Evolutionary conservation across 257 asterid species (phyloP).

Genomic region (Thymus quinquecostatus): DNA sequence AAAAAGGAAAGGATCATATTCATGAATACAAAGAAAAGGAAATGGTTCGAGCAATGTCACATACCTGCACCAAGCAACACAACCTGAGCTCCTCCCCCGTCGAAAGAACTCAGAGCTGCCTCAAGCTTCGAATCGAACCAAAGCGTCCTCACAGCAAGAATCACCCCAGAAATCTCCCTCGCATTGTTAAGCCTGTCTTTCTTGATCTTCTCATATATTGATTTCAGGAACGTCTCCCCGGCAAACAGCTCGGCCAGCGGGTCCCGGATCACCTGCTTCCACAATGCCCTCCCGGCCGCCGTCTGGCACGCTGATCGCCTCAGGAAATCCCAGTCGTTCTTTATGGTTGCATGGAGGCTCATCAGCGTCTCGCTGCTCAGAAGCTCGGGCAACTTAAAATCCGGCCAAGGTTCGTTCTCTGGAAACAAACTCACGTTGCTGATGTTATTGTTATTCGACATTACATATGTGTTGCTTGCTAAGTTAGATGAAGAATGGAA

Average conservation of each 20-base stretch:
- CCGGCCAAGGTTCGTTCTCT: slow-evolving; percentile 55
- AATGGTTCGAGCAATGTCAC: slow-evolving; percentile 23
- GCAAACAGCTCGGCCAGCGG: slow-evolving; percentile 89
- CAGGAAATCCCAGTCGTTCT: slow-evolving; percentile 72
- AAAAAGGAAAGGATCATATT: background rate
- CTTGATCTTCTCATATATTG: slow-evolving; percentile 78
- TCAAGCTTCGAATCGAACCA: slow-evolving; percentile 91
- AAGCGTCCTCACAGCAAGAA: slow-evolving; percentile 88
- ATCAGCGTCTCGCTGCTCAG: slow-evolving; percentile 52
- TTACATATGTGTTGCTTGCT: slow-evolving; percentile 14
- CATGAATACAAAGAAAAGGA: background rate
- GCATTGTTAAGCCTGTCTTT: slow-evolving; percentile 80
- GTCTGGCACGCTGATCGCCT: slow-evolving; percentile 89
- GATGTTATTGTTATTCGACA: slow-evolving; percentile 48
- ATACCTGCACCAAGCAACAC: slow-evolving; percentile 98
- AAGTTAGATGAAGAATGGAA: slow-evolving; percentile 34
- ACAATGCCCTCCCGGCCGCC: slow-evolving; percentile 92
- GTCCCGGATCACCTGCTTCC: slow-evolving; percentile 79
- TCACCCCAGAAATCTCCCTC: slow-evolving; percentile 84
- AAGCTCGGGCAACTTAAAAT: slow-evolving; percentile 57
- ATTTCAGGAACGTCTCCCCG: slow-evolving; percentile 73
- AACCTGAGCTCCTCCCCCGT: slow-evolving; percentile 76
- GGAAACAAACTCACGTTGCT: slow-evolving; percentile 39
- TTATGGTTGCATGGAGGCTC: slow-evolving; percentile 64
- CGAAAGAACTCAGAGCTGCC: slow-evolving; percentile 69